phyloP scores from a whole-genome alignment of 2,329 filamentous ascomycete genomes.

The Penicillium sp. region DNA sequence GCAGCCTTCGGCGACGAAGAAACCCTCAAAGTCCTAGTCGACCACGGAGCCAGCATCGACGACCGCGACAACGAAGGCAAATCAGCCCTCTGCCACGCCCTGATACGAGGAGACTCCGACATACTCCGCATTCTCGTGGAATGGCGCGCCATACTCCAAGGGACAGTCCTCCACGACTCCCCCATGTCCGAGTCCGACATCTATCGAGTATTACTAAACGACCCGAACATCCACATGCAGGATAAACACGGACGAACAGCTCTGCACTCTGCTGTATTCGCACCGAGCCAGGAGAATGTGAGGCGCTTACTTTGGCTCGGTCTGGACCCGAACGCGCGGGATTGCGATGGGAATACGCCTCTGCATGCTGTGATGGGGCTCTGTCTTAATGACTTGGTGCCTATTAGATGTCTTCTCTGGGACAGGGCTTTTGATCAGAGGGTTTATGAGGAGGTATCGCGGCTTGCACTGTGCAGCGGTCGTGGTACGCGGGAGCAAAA shows the following conservation, averaged over 20 bases:
- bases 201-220: too few species aligned
- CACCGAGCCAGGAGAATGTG: neutral
- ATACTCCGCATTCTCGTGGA: neutral
- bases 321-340: neutral
- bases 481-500: neutral
- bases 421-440: neutral
- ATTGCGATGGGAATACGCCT: neutral
- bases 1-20: neutral
- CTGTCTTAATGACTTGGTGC: neutral
- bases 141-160: neutral
- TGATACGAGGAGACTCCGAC: neutral
- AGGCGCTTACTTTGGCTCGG: neutral
- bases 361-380: neutral
- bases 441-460: neutral
- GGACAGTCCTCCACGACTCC: neutral
- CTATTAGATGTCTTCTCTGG: neutral
- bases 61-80: neutral
- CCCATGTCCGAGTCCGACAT: neutral
- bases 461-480: neutral
- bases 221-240: neutral
- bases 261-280: neutral
- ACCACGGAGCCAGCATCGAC: neutral
- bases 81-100: neutral
- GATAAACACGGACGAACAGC: neutral
- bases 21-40: neutral